Evolutionary conservation across 495 filamentous ascomycete genomes (phyloP).

Genomic region (Aspergillus ostianus): DNA sequence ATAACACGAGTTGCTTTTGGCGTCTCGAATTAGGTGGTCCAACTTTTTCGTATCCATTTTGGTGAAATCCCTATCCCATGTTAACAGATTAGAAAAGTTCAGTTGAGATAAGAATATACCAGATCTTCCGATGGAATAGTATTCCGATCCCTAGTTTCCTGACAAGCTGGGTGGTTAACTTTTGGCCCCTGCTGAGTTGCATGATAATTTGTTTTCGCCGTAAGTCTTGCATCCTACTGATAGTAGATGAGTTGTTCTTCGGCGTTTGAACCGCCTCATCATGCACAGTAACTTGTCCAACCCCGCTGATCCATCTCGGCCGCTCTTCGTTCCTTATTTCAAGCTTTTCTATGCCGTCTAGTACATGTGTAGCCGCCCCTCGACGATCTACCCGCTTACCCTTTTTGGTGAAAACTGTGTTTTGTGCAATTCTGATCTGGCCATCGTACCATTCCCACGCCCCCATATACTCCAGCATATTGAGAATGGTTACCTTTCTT

Average conservation of each 20-base stretch:
- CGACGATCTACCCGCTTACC: background rate
- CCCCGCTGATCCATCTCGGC: background rate
- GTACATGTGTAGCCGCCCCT: background rate
- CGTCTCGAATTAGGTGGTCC: background rate
- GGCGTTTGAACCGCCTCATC: background rate
- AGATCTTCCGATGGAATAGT: constrained; percentile 3
- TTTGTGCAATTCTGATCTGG: background rate
- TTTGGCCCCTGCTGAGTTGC: constrained; percentile 3
- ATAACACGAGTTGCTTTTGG: background rate
- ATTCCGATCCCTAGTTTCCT: constrained; percentile 2
- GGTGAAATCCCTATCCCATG: background rate
- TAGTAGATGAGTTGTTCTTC: background rate
- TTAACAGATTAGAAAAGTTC: background rate
- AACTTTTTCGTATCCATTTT: background rate
- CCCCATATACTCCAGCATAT: background rate
- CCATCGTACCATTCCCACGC: background rate
- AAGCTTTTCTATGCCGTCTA: background rate
- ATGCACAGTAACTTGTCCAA: background rate
- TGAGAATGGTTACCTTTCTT: background rate
- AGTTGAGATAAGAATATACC: background rate
- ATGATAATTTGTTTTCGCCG: background rate
- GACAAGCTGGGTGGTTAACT: background rate
- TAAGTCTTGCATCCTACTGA: background rate
- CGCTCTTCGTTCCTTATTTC: background rate
- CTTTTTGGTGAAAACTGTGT: background rate